Evolutionary conservation across 306 rosid species (phyloP).

Genomic region (Dalbergia cochinchinensis): DNA sequence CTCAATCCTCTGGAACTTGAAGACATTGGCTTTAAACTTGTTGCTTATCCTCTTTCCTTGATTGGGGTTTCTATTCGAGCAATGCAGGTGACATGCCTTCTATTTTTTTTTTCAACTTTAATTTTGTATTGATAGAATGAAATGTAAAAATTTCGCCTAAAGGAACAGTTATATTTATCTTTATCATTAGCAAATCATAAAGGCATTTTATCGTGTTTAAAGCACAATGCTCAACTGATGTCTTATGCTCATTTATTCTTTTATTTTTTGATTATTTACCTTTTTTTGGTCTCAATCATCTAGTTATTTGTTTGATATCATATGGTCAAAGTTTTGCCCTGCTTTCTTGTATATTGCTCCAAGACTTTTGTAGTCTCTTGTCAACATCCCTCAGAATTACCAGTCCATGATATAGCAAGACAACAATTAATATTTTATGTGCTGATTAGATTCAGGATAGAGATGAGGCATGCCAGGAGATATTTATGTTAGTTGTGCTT

Average conservation of each 20-base stretch:
- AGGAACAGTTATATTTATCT: not conserved
- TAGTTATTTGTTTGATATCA: constrained; percentile 1
- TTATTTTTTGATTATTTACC: not conserved
- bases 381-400: not conserved
- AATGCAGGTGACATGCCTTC: constrained; percentile 75
- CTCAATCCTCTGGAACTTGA: constrained; percentile 80
- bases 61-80: constrained; percentile 89
- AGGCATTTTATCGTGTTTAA: not conserved
- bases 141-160: not conserved
- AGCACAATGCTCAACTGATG: not conserved
- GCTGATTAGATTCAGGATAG: constrained; percentile 32
- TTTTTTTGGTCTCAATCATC: not conserved
- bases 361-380: not conserved
- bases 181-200: not conserved
- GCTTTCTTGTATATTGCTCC: not conserved
- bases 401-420: not conserved
- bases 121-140: not conserved
- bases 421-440: constrained; percentile 21
- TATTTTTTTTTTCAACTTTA: not conserved
- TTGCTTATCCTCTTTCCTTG: constrained; percentile 90
- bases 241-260: not conserved
- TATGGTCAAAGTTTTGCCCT: not conserved
- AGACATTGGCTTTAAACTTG: constrained; percentile 82
- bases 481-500: not conserved
- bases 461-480: constrained; percentile 19